These are phyloP conservation scores for Aspergillus sp. DNA, from an alignment of 2,329 filamentous ascomycete genomes.

Conservation along the genomic window DNA sequence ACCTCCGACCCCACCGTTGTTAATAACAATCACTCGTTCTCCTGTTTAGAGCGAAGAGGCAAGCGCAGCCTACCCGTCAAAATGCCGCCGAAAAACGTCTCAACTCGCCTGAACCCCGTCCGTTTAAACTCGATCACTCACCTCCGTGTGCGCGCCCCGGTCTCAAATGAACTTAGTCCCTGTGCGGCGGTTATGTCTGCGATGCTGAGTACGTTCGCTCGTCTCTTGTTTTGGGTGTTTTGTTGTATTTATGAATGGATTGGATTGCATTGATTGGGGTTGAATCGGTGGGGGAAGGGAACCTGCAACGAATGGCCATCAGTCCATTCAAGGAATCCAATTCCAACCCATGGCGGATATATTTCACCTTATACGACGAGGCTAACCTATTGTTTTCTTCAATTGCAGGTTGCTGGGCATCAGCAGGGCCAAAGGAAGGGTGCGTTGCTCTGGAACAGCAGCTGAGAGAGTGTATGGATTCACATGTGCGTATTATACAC, in stretches of 20 bases:
- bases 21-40: no score
- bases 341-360: not conserved
- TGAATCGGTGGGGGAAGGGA: not conserved
- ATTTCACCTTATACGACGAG: not conserved
- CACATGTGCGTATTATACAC: conserved; percentile 57
- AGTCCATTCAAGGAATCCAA: not conserved
- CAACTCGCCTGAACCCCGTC: conserved; percentile 47
- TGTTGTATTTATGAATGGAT: conserved; percentile 25
- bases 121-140: conserved; percentile 50
- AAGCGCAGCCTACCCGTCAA: conserved; percentile 12
- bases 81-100: conserved; percentile 46
- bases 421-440: conserved; percentile 51
- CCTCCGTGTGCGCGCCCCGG: conserved; percentile 64
- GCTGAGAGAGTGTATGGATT: conserved; percentile 75
- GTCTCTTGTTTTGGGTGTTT: not conserved
- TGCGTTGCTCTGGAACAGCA: conserved; percentile 62
- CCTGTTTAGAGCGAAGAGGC: not conserved
- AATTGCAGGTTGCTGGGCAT: conserved; percentile 47
- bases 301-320: not conserved
- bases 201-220: conserved; percentile 59
- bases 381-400: not conserved
- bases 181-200: conserved; percentile 67
- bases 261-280: not conserved
- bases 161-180: conserved; percentile 61
- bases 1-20: not conserved